Conservation (phyloP, 1,139 yeast genomes). For the Protomyces inouyei region DNA sequence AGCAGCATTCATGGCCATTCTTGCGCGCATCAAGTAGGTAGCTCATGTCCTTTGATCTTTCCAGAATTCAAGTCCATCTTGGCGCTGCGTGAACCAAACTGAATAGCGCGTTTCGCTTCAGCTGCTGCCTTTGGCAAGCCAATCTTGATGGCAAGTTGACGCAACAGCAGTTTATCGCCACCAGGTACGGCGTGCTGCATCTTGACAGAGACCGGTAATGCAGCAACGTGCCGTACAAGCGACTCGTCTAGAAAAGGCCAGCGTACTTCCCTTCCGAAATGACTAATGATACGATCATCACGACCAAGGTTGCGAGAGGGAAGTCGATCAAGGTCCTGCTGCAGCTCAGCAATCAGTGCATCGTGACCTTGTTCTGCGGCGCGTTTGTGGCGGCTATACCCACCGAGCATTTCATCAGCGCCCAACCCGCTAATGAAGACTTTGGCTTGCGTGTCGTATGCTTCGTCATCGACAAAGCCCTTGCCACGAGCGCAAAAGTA, state of each 20-base stretch:
- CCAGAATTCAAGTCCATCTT: constrained; percentile 76
- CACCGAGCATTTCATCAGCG: constrained; percentile 93
- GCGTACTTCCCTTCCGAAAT: constrained; percentile 85
- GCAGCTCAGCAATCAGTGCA: constrained; percentile 52
- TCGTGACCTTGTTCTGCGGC: constrained; percentile 34
- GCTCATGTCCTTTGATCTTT: constrained; percentile 38
- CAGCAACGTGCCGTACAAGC: constrained; percentile 51
- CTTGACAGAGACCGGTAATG: constrained; percentile 41
- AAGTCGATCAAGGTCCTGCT: constrained; percentile 64
- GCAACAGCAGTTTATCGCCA: constrained; percentile 57
- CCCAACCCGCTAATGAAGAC: constrained; percentile 92
- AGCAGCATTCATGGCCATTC: constrained; percentile 4
- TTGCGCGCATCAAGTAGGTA: neutral
- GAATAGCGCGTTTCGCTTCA: constrained; percentile 92
- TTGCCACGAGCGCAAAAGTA: constrained; percentile 74
- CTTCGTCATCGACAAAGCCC: constrained; percentile 37
- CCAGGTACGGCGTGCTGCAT: constrained; percentile 35
- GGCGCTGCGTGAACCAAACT: constrained; percentile 93
- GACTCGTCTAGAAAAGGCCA: constrained; percentile 76
- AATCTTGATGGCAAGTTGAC: constrained; percentile 53
- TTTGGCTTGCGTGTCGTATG: constrained; percentile 52
- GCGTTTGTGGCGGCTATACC: constrained; percentile 73
- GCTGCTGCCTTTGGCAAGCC: constrained; percentile 55
- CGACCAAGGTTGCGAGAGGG: constrained; percentile 79
- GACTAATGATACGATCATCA: constrained; percentile 79